Evolutionary conservation across 2,329 filamentous ascomycete genomes (phyloP), one percentile per base, ranked within the genome.

Genomic region (Didymella pinodella): DNA sequence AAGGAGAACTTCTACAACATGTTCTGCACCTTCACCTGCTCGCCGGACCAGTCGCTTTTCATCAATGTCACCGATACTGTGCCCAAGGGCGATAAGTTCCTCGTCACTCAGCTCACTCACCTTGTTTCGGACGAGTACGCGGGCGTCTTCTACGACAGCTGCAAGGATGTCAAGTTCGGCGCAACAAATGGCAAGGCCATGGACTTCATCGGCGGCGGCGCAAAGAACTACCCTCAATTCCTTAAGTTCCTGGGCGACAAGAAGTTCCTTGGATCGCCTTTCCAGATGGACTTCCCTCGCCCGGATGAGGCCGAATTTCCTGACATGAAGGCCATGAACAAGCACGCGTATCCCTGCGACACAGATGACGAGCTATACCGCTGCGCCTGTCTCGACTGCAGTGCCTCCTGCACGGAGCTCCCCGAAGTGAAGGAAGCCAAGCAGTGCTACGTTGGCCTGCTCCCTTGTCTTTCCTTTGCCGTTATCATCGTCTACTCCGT

Each of bases 1-100:
- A 96, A 95, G 78, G 90, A 93, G 70, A 99, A 99, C 82, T 99
- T 99, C 82, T 98, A 92, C 83, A 96, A 99, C 80, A 84, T 96
- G 44, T 99, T 99, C 78, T 99, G 95, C 81, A 96, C 93, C 4
- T 98, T 99, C 74, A 98, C 93, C 2, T 99, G 96, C 81, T 99
- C 95, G 4, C 94, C 96, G 6, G 90, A 99, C 72, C 95, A 99
- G 76, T 97, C 93, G 0, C 82, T 96, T 0, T 99, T 99, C 73
- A 83, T 99, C 75, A 99, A 99, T 71, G 88, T 99, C 43, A 98
- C 95, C 11, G 80, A 88, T 52, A 90, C 89, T 0, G 85, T 86
- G 63, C 77, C 84, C 22, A 91, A 83, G 77, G 77, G 80, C 64
- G 74, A 84, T 77, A 88, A 88, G 65, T 79, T 80, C 57, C 78